Evolutionary conservation across 1,284 basidiomycete species (phyloP).

Genomic region (Pascua sp.): DNA sequence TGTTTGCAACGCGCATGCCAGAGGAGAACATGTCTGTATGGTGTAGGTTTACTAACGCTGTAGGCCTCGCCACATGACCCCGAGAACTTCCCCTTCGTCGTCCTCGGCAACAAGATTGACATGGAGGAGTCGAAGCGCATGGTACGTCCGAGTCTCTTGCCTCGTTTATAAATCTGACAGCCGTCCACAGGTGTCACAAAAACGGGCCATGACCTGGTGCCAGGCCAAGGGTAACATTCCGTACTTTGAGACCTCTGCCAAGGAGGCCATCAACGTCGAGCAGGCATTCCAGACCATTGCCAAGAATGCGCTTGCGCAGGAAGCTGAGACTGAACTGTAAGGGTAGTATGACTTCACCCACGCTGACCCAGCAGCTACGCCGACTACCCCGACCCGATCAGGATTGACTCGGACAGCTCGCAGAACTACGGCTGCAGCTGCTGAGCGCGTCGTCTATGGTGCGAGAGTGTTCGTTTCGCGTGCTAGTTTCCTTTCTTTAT

Average conservation of each 20-base stretch:
- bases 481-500: too few species aligned
- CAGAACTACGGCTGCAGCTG: constrained; percentile 93
- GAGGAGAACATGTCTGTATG: too few species aligned
- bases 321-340: constrained; percentile 76
- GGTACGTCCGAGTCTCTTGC: constrained; percentile 55
- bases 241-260: constrained; percentile 99
- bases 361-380: constrained; percentile 64
- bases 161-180: too few species aligned
- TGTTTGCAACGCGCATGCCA: too few species aligned
- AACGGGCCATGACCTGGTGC: constrained; percentile 99
- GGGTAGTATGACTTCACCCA: neutral
- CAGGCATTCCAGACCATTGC: constrained; percentile 99
- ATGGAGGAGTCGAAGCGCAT: constrained; percentile 98
- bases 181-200: constrained; percentile 80
- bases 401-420: constrained; percentile 87
- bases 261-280: constrained; percentile 99
- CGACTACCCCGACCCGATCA: constrained; percentile 98
- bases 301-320: constrained; percentile 96
- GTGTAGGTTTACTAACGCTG: neutral
- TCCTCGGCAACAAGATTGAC: constrained; percentile 99
- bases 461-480: too few species aligned
- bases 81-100: constrained; percentile 99
- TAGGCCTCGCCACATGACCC: constrained; percentile 96
- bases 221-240: constrained; percentile 99
- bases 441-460: constrained; percentile 43